Evolutionary conservation across 805 yeast species (phyloP).

Genomic region (Lachancea sp.): DNA sequence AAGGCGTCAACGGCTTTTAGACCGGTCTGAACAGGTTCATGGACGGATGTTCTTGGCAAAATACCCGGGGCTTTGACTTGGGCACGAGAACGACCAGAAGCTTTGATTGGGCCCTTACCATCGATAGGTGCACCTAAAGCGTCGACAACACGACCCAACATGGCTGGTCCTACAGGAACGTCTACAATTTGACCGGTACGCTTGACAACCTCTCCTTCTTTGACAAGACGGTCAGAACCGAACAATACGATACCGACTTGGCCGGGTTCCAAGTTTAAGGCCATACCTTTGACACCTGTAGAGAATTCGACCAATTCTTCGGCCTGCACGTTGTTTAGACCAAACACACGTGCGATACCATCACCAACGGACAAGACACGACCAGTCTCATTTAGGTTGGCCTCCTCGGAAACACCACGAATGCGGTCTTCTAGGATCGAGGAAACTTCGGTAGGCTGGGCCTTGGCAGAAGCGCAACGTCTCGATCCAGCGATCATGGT

Average conservation of each 20-base stretch:
- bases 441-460: constrained; percentile 99
- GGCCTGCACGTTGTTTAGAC: constrained; percentile 99
- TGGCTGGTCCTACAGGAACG: constrained; percentile 97
- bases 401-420: constrained; percentile 97
- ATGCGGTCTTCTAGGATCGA: constrained; percentile 98
- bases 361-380: constrained; percentile 99
- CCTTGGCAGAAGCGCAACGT: constrained; percentile 92
- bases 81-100: constrained; percentile 83
- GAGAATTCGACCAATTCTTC: constrained; percentile 99
- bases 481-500: constrained; percentile 53
- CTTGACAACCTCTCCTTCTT: constrained; percentile 99
- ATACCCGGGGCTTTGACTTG: constrained; percentile 99
- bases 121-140: constrained; percentile 99
- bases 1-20: constrained; percentile 97
- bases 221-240: constrained; percentile 98
- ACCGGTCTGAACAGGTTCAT: constrained; percentile 99
- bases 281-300: constrained; percentile 99
- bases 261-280: constrained; percentile 99
- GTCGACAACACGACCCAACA: constrained; percentile 98
- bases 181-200: constrained; percentile 99
- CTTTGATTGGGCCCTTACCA: constrained; percentile 97
- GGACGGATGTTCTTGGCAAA: constrained; percentile 97
- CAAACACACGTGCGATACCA: constrained; percentile 99
- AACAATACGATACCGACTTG: constrained; percentile 99
- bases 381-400: constrained; percentile 98